phyloP scores from a whole-genome alignment of 768 basidiomycete genomes.

The Pisolithus marmoratus region DNA sequence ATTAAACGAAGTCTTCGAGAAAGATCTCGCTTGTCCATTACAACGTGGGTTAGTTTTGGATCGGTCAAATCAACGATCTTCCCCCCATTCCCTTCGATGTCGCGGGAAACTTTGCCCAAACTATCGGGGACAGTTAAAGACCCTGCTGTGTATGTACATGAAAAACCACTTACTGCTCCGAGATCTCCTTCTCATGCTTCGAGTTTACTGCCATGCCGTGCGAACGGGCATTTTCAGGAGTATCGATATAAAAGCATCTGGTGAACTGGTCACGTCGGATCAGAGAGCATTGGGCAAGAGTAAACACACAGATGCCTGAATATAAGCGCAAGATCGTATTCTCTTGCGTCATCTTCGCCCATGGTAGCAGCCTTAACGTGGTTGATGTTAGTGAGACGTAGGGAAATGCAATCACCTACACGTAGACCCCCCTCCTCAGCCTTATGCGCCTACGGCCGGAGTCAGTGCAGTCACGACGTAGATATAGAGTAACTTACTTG shows the following conservation, averaged over 20 bases:
- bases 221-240: constrained; percentile 61
- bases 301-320: constrained; percentile 74
- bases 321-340: constrained; percentile 74
- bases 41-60: constrained; percentile 78
- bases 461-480: neutral
- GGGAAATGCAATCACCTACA: constrained; percentile 4
- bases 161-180: constrained; percentile 41
- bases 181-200: constrained; percentile 48
- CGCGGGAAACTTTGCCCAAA: constrained; percentile 43
- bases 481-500: neutral
- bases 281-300: neutral
- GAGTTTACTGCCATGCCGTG: constrained; percentile 57
- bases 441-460: constrained; percentile 4
- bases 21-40: constrained; percentile 78
- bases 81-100: constrained; percentile 70
- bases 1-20: constrained; percentile 68
- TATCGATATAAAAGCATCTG: constrained; percentile 88
- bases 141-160: neutral
- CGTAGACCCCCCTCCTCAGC: neutral
- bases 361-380: constrained; percentile 43
- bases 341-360: constrained; percentile 71
- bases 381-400: neutral
- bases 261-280: neutral
- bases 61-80: constrained; percentile 62
- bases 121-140: constrained; percentile 32